A percentile compares a stretch with the other conserved stretches of the same genome.
Evolutionary conservation across 2,329 filamentous ascomycete genomes (phyloP).

Genomic region (Colletotrichum limetticola): DNA sequence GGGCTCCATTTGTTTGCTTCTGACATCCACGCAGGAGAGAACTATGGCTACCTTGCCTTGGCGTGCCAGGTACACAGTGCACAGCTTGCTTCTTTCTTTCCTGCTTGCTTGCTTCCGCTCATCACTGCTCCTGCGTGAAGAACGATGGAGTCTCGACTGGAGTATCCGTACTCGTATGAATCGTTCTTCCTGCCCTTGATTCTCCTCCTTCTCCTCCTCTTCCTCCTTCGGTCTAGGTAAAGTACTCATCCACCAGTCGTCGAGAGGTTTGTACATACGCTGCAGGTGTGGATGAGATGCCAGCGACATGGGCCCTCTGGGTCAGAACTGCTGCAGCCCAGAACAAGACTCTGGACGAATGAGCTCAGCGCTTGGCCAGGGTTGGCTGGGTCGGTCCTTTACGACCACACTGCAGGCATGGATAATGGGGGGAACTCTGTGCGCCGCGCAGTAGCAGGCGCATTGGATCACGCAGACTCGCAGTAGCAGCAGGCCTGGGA

Average conservation of each 20-base stretch:
- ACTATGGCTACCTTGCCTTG: not conserved
- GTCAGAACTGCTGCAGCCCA: constrained; percentile 33
- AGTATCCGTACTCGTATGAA: not conserved
- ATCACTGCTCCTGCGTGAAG: not conserved
- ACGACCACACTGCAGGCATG: constrained; percentile 14
- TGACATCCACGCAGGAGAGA: not conserved
- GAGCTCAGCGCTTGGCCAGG: constrained; percentile 18
- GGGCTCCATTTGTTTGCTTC: constrained; percentile 2
- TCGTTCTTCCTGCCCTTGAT: not conserved
- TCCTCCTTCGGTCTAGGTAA: not conserved
- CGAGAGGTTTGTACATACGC: not conserved
- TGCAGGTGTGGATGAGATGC: constrained; percentile 26
- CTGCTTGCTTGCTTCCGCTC: not conserved
- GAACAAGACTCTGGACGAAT: constrained; percentile 24
- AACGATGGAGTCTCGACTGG: not conserved
- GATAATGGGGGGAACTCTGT: not conserved
- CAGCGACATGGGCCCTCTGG: constrained; percentile 32
- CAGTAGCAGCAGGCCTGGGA: not conserved
- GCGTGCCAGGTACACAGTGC: not conserved
- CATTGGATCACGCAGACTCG: constrained; percentile 9
- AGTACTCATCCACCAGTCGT: constrained; percentile 1
- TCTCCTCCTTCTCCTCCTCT: not conserved
- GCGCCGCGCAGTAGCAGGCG: constrained; percentile 6
- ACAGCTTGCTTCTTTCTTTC: not conserved
- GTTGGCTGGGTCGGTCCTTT: constrained; percentile 15